A percentile compares a stretch with the other conserved stretches of the same genome.
phyloP scores from a whole-genome alignment of 306 rosid genomes.

The Trifolium subterraneum region DNA sequence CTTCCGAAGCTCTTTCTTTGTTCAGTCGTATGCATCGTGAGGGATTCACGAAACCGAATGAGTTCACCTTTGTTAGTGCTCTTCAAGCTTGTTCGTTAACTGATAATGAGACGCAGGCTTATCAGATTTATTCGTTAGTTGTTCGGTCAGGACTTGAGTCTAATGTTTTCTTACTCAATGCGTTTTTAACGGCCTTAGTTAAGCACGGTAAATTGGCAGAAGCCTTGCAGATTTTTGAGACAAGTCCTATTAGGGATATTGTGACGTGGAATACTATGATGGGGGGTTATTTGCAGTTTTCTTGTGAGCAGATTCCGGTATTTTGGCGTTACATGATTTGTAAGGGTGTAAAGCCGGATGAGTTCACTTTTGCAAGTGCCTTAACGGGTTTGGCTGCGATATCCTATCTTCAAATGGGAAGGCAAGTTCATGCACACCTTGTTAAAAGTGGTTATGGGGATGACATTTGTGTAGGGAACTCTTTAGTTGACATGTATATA shows the following conservation, averaged over 20 bases:
- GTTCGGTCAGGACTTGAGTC: constrained; percentile 65
- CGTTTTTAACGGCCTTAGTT: constrained; percentile 59
- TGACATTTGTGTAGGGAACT: constrained; percentile 71
- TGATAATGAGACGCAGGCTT: constrained; percentile 41
- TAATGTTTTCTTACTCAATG: constrained; percentile 61
- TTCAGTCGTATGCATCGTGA: constrained; percentile 66
- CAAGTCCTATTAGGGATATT: constrained; percentile 52
- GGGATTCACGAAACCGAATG: constrained; percentile 64
- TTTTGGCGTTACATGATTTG: constrained; percentile 63
- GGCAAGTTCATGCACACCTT: constrained; percentile 68
- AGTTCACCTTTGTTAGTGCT: constrained; percentile 73
- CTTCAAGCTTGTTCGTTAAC: constrained; percentile 74
- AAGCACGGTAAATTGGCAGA: constrained; percentile 61
- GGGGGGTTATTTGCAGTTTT: constrained; percentile 67
- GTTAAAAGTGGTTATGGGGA: constrained; percentile 66
- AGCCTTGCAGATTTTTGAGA: constrained; percentile 59
- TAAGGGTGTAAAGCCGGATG: constrained; percentile 57
- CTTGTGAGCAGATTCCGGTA: constrained; percentile 48
- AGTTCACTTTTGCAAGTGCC: constrained; percentile 62
- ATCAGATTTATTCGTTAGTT: constrained; percentile 62
- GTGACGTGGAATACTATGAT: constrained; percentile 80
- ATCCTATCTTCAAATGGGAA: constrained; percentile 57
- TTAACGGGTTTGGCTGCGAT: constrained; percentile 72
- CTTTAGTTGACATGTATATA: constrained; percentile 70
- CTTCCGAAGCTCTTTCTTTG: constrained; percentile 55